These are phyloP conservation scores for Kuraishia capsulata DNA, from an alignment of 805 yeast genomes.

Conservation along the genomic window DNA sequence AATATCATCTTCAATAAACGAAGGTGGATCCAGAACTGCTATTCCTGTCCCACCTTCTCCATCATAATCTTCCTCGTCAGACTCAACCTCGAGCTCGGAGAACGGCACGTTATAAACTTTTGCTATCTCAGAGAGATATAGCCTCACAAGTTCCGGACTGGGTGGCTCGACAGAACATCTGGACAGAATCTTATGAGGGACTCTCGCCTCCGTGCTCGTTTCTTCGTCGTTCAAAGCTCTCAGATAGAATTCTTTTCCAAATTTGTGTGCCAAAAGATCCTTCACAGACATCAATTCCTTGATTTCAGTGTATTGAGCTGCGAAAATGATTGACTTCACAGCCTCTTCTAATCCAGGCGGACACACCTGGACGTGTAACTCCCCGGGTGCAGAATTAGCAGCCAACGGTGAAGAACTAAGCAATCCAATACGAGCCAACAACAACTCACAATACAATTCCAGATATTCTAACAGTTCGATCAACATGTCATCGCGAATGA, in stretches of 20 bases:
- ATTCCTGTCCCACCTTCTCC: conserved; percentile 12
- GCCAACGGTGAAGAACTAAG: conserved; percentile 27
- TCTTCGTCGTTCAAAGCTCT: conserved; percentile 43
- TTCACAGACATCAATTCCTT: conserved; percentile 57
- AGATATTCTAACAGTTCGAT: conserved; percentile 71
- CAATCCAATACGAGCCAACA: conserved; percentile 65
- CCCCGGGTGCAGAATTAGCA: conserved; percentile 1
- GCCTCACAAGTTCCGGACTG: conserved; percentile 46
- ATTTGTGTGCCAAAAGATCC: conserved; percentile 53
- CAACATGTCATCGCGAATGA: conserved; percentile 73
- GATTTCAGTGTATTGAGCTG: conserved; percentile 67
- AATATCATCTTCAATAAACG: conserved; percentile 9
- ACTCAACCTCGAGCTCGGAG: conserved; percentile 24
- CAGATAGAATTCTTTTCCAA: conserved; percentile 59
- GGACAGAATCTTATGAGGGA: conserved; percentile 59
- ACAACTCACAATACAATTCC: conserved; percentile 74
- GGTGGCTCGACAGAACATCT: conserved; percentile 68
- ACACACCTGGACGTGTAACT: conserved; percentile 16
- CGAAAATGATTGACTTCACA: conserved; percentile 55
- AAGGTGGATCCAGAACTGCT: conserved; percentile 15
- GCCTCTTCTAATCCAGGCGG: conserved; percentile 70
- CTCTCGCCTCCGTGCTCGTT: conserved; percentile 19
- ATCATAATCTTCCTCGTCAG: conserved; percentile 17
- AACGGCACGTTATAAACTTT: conserved; percentile 69
- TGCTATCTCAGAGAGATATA: conserved; percentile 76